Base-by-base conservation (phyloP, 371 early-diverging fungal species). In the Gilbertella persicaria region DNA sequence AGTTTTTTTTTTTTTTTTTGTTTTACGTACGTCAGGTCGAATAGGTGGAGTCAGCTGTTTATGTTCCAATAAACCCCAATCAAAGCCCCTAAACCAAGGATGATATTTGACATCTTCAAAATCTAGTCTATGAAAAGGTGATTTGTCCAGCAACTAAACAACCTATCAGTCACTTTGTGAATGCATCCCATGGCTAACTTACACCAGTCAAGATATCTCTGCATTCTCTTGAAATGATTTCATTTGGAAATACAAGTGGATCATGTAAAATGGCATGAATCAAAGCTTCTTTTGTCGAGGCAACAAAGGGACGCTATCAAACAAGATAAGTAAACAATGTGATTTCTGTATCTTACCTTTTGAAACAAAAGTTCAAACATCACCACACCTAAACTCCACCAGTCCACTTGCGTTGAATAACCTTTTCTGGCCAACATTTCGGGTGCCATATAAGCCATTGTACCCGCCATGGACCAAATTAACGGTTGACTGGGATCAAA, bases 371-470 rank as follows among this genome's bases (percentile, higher is more conserved):
- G 66, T 68, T 95, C 93, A 66, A 83, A 95, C 47, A 90, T 69
- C 14, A 91, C 69, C 28, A 94, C 86, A 3, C 94, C 95, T 19
- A 94, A 53, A 56, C 88, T 83, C 97, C 97, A 97, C 88, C 93
- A 92, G 68, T 97, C 91, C 1, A 89, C 79, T 1, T 83, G 65
- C 17, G 73, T 71, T 29, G 75, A 69, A 66, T 91, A 92, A 0
- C 90, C 89, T 41, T 84, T 83, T 49, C 80, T 70, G n/a, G 67
- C 56, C 3, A 92, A 55, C 14, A 91, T 72, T 62, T 92, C 93
- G 0, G 93, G 93, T 0, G 93, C 79, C 86, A 86, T 86, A 50
- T 90, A 89, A 23, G 86, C 84, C 71, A 81, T 78, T 10, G 86
- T 83, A 14, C 91, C 91, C 36, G 87, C 89, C 25, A 85, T 75